These are phyloP conservation scores for Viola pubescens DNA, from an alignment of 441 rosid species.

Conservation along the genomic window DNA sequence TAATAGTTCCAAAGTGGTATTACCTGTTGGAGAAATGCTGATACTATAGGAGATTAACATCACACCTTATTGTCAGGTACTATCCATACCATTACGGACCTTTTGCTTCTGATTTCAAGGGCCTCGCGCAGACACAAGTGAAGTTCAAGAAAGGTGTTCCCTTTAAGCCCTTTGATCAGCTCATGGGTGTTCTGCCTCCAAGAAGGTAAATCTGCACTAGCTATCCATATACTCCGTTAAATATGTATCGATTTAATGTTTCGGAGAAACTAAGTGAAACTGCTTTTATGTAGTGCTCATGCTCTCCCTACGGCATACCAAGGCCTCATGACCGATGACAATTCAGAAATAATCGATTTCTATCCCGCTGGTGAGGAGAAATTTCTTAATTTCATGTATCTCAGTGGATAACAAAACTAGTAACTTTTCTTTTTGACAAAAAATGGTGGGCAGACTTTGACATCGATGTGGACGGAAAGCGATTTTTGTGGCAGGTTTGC, in stretches of 20 bases:
- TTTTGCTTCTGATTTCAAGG: slow-evolving; percentile 22
- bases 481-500: slow-evolving; percentile 22
- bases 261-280: too few species aligned
- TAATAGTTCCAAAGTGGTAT: neutral
- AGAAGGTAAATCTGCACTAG: slow-evolving; percentile 13
- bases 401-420: neutral
- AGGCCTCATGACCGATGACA: slow-evolving; percentile 5
- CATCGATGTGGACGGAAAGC: slow-evolving; percentile 22
- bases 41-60: neutral
- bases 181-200: slow-evolving; percentile 19
- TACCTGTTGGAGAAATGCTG: neutral
- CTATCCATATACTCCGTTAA: neutral
- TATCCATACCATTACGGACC: slow-evolving; percentile 25
- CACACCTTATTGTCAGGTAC: slow-evolving; percentile 9
- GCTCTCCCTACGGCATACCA: slow-evolving; percentile 20
- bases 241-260: neutral
- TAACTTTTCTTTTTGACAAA: neutral
- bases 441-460: slow-evolving; percentile 11
- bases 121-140: slow-evolving; percentile 11
- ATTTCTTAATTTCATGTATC: neutral
- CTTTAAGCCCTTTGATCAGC: slow-evolving; percentile 21
- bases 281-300: slow-evolving; percentile 14
- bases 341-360: slow-evolving; percentile 19
- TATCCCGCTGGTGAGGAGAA: slow-evolving; percentile 15
- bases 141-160: slow-evolving; percentile 19